Evolutionary conservation across 768 basidiomycete genomes (phyloP), one percentile per base, ranked within the genome.

Genomic region (Lactarius trivialis): DNA sequence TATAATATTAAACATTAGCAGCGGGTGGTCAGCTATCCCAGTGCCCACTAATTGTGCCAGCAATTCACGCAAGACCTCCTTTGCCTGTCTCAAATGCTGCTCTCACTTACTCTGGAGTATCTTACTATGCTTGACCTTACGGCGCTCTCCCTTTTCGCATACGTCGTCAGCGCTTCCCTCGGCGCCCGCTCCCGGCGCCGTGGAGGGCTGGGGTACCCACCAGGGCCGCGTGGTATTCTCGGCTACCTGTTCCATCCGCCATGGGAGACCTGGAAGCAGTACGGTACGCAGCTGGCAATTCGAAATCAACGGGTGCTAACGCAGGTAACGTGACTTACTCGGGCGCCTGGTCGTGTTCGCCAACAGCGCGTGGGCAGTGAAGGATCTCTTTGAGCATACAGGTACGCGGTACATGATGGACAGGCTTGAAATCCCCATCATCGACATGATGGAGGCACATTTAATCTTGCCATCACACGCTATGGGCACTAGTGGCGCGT

Each of bases 381-480:
- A 55, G 36, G 57, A 55, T 50, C 33, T 63, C 14, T 53, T 63
- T 14, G 57, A 63, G n/a, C 56, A 41, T 11, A 53, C 51, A 9
- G 51, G 61, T 14, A 58, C 50, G 3, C 41, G 50, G 7, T 53
- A 51, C 45, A n/a, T n/a, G n/a, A 52, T 58, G 32, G 61, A 59
- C 26, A 51, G 61, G 4, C 51, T 57, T 3, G 41, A 15, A 17
- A 59, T 59, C 39, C 56, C 56, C 28, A 55, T 59, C 12, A 15
- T 11, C 19, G 19, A 12, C 12, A 63, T 57, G 62, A 60, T 39
- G 57, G 58, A 54, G 19, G 58, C 58, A 3, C 62, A 63, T 36
- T 59, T 53, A 59, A 58, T 15, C 51, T 60, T 4, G 56, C 53
- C 14, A 49, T 63, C 52, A 59, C 62, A 12, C 62, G 41, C 26